Conservation (phyloP, 2,329 filamentous ascomycete genomes). For the Alternaria triticina region DNA sequence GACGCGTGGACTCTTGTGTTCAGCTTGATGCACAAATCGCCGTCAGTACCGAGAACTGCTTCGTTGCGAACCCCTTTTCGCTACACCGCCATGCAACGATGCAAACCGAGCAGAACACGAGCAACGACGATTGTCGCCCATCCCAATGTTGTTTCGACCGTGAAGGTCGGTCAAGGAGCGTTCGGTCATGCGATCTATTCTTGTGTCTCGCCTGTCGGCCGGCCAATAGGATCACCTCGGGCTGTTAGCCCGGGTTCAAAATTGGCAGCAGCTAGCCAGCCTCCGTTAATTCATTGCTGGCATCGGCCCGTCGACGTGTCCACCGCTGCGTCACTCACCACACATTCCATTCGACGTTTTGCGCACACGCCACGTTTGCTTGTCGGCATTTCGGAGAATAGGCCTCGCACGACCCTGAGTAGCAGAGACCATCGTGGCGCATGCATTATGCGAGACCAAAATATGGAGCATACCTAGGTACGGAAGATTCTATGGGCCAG, state of each 20-base stretch:
- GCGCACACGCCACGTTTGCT: neutral
- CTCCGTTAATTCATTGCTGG: neutral
- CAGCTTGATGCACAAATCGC: neutral
- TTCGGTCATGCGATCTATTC: slow-evolving; percentile 5
- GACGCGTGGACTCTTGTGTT: neutral
- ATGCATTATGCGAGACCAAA: neutral
- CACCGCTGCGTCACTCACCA: slow-evolving; percentile 3
- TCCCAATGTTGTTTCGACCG: neutral
- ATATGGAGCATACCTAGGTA: slow-evolving; percentile 11
- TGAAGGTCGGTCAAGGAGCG: neutral
- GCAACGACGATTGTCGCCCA: slow-evolving; percentile 13
- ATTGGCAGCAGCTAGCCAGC: slow-evolving; percentile 2
- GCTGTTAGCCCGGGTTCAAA: neutral
- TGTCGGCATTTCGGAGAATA: slow-evolving; percentile 1
- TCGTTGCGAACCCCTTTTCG: neutral
- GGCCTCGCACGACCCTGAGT: neutral
- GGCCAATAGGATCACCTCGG: neutral
- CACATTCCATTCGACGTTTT: slow-evolving; percentile 7
- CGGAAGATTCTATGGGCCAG: slow-evolving; percentile 4
- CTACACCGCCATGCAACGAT: neutral
- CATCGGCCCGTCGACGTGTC: neutral
- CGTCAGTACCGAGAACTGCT: neutral
- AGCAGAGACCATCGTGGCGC: slow-evolving; percentile 1
- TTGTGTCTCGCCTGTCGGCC: neutral
- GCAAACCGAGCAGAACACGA: slow-evolving; percentile 5